Conservation (phyloP, 2,329 filamentous ascomycete genomes). For the Aaosphaeria pasadenensis region DNA sequence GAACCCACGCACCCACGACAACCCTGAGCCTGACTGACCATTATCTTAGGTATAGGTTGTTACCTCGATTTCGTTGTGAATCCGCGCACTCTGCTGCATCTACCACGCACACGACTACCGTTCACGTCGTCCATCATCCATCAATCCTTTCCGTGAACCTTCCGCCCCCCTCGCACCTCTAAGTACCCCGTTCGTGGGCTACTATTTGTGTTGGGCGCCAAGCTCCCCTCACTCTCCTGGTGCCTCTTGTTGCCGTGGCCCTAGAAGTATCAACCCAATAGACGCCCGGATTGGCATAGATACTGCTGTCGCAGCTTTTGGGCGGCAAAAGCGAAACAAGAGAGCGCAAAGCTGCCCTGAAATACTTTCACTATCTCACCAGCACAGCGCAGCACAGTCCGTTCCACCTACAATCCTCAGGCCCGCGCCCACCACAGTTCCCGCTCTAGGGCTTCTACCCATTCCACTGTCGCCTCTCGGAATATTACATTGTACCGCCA, state of each 20-base stretch:
- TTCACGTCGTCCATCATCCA: background rate
- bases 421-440: background rate
- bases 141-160: conserved; percentile 9
- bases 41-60: no score
- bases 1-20: no score
- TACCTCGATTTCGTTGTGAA: no score
- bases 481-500: background rate
- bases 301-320: conserved; percentile 28
- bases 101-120: no score
- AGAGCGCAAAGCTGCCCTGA: conserved; percentile 16
- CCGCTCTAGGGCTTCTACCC: background rate
- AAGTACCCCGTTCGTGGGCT: conserved; percentile 18
- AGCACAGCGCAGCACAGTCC: background rate
- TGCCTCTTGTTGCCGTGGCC: conserved; percentile 6
- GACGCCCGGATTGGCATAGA: conserved; percentile 38
- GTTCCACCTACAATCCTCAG: background rate
- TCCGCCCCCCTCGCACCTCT: conserved; percentile 6
- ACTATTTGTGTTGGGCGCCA: conserved; percentile 8
- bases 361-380: background rate
- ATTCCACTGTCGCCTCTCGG: conserved; percentile 6
- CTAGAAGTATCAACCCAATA: conserved; percentile 37
- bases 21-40: no score
- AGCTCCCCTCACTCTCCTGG: conserved; percentile 5
- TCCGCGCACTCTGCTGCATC: no score
- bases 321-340: conserved; percentile 37